Evolutionary conservation across 129 eudicot genomes (phyloP).

Genomic region (Chrysanthemum lavandulifolium): DNA sequence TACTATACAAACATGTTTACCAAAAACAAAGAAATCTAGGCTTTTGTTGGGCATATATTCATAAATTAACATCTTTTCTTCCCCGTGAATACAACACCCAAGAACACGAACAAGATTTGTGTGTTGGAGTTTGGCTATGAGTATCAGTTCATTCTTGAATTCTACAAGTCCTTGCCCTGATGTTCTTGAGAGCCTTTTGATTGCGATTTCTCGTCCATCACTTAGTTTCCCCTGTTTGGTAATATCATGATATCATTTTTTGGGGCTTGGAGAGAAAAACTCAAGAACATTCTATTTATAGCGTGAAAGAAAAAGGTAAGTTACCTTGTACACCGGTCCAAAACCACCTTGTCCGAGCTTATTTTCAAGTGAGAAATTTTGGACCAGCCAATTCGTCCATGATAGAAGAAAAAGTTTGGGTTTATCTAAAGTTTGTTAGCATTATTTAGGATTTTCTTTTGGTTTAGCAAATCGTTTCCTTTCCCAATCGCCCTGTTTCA

Average conservation of each 20-base stretch:
- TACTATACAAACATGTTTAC: too few species aligned
- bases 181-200: slow-evolving; percentile 43
- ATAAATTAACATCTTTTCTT: too few species aligned
- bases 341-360: slow-evolving; percentile 60
- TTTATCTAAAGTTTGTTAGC: too few species aligned
- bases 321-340: slow-evolving; percentile 57
- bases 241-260: neutral
- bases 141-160: slow-evolving; percentile 43
- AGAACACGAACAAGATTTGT: too few species aligned
- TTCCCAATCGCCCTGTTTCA: slow-evolving; percentile 24
- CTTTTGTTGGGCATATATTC: too few species aligned
- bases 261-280: neutral
- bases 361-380: slow-evolving; percentile 38
- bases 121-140: slow-evolving; percentile 34
- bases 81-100: too few species aligned
- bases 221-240: slow-evolving; percentile 29
- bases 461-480: slow-evolving; percentile 33
- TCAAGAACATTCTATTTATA: neutral
- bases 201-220: slow-evolving; percentile 39
- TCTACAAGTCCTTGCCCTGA: slow-evolving; percentile 49
- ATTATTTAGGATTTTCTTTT: too few species aligned
- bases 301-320: neutral
- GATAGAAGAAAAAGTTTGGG: slow-evolving; percentile 29
- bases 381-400: too few species aligned
- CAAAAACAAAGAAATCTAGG: too few species aligned